Evolutionary conservation across 2,329 filamentous ascomycete genomes (phyloP).

Genomic region (Dryadomyces quercivorus): DNA sequence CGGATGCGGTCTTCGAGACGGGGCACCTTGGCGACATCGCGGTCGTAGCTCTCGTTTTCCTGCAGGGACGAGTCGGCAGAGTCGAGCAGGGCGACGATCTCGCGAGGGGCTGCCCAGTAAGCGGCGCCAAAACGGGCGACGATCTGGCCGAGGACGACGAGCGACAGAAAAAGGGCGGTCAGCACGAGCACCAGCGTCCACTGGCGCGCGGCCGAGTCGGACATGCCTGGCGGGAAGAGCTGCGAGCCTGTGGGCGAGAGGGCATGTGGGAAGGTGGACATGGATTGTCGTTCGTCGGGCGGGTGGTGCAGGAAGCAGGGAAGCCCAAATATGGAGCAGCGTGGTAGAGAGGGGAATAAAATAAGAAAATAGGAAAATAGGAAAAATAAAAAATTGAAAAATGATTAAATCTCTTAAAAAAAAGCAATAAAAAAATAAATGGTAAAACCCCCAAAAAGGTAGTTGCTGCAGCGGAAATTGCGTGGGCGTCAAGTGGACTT

Average conservation of each 20-base stretch:
- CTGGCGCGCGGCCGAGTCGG: slow-evolving; percentile 36
- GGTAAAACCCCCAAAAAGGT: too few relatives aligned
- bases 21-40: slow-evolving; percentile 43
- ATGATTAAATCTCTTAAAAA: too few relatives aligned
- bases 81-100: slow-evolving; percentile 46
- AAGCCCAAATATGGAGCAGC: too few relatives aligned
- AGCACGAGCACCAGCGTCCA: slow-evolving; percentile 47
- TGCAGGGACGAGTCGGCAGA: slow-evolving; percentile 48
- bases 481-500: too few relatives aligned
- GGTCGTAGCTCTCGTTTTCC: slow-evolving; percentile 53
- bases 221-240: slow-evolving; percentile 25
- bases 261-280: too few relatives aligned
- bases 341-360: too few relatives aligned
- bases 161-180: slow-evolving; percentile 43
- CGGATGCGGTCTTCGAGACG: slow-evolving; percentile 51
- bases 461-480: too few relatives aligned
- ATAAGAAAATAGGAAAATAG: too few relatives aligned
- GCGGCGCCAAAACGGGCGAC: slow-evolving; percentile 39
- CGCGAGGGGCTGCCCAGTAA: slow-evolving; percentile 44
- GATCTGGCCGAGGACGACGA: slow-evolving; percentile 41
- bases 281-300: too few relatives aligned
- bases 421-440: too few relatives aligned
- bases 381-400: too few relatives aligned
- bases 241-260: neutral
- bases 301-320: too few relatives aligned